A percentile compares a stretch with the other conserved stretches of the same genome.
Evolutionary conservation across 2,329 filamentous ascomycete genomes (phyloP).

Genomic region (Tricladium varicosporioides): DNA sequence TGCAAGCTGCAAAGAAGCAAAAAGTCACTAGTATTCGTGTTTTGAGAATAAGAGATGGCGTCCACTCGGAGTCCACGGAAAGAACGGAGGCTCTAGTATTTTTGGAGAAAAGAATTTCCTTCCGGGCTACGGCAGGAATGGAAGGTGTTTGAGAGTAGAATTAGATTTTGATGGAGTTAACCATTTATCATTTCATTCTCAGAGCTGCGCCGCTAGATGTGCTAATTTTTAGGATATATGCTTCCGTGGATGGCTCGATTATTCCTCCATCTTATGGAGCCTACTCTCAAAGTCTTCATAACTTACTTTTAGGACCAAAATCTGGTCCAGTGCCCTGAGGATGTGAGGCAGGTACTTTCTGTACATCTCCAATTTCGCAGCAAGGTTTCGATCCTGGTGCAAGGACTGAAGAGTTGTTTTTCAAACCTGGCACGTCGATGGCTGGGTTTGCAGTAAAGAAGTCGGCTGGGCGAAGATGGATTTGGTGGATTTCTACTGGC

Average conservation of each 20-base stretch:
- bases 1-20: too few relatives aligned
- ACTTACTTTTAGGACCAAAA: slow-evolving; percentile 23
- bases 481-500: slow-evolving; percentile 76
- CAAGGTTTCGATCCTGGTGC: slow-evolving; percentile 14
- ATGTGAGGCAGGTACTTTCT: slow-evolving; percentile 19
- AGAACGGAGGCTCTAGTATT: too few relatives aligned
- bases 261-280: background rate
- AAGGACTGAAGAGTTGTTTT: slow-evolving; percentile 43
- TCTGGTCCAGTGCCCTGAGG: slow-evolving; percentile 24
- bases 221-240: background rate
- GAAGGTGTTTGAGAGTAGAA: too few relatives aligned
- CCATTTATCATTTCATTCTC: too few relatives aligned
- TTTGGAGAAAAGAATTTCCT: too few relatives aligned
- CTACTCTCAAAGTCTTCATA: slow-evolving; percentile 8
- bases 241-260: background rate
- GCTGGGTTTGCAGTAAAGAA: slow-evolving; percentile 57
- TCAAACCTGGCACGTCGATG: slow-evolving; percentile 61
- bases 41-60: too few relatives aligned
- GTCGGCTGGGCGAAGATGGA: slow-evolving; percentile 61
- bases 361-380: slow-evolving; percentile 23
- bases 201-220: too few relatives aligned
- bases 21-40: too few relatives aligned
- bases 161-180: too few relatives aligned
- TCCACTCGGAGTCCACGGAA: too few relatives aligned
- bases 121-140: too few relatives aligned